A percentile compares a stretch with the other conserved stretches of the same genome.
These are phyloP conservation scores for Melampsora americana DNA, from an alignment of 1,284 basidiomycete genomes.

Conservation along the genomic window DNA sequence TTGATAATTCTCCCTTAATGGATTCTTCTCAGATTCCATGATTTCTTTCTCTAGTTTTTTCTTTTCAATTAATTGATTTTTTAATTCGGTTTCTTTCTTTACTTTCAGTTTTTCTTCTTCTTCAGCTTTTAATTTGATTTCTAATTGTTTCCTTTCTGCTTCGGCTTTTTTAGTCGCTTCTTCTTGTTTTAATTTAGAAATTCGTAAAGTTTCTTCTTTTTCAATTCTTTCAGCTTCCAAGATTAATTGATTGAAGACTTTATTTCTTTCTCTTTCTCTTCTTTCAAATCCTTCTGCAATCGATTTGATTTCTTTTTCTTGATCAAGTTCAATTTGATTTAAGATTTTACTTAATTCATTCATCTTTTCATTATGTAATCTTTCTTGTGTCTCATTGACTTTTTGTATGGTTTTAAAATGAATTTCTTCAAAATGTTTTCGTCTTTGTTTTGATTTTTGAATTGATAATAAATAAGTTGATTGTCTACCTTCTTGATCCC, in stretches of 20 bases:
- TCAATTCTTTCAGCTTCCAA: slow-evolving; percentile 32
- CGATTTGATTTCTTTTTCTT: slow-evolving; percentile 18
- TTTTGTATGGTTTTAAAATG: slow-evolving; percentile 14
- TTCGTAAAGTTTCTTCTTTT: slow-evolving; percentile 28
- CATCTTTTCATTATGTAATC: slow-evolving; percentile 27
- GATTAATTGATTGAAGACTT: slow-evolving; percentile 23
- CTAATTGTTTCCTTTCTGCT: slow-evolving; percentile 22
- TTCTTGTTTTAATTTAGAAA: slow-evolving; percentile 21
- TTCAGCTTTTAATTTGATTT: slow-evolving; percentile 10
- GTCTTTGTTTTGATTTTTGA: slow-evolving; percentile 16
- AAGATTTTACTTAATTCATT: slow-evolving; percentile 36
- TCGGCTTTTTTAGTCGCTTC: slow-evolving; percentile 27
- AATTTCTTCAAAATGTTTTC: slow-evolving; percentile 36
- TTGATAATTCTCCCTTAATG: slow-evolving; percentile 16
- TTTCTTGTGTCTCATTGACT: slow-evolving; percentile 22
- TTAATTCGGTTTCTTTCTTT: slow-evolving; percentile 23
- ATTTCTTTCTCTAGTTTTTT: neutral
- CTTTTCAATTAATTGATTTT: neutral
- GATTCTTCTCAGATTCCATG: neutral
- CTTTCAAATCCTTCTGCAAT: slow-evolving; percentile 30
- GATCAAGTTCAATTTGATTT: slow-evolving; percentile 20
- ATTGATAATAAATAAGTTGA: slow-evolving; percentile 33
- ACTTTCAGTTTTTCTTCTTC: slow-evolving; percentile 22
- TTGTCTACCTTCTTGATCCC: slow-evolving; percentile 28
- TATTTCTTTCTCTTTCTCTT: slow-evolving; percentile 21